These are phyloP conservation scores for Penicillium arizonense DNA, from an alignment of 495 filamentous ascomycete species.

Conservation along the genomic window DNA sequence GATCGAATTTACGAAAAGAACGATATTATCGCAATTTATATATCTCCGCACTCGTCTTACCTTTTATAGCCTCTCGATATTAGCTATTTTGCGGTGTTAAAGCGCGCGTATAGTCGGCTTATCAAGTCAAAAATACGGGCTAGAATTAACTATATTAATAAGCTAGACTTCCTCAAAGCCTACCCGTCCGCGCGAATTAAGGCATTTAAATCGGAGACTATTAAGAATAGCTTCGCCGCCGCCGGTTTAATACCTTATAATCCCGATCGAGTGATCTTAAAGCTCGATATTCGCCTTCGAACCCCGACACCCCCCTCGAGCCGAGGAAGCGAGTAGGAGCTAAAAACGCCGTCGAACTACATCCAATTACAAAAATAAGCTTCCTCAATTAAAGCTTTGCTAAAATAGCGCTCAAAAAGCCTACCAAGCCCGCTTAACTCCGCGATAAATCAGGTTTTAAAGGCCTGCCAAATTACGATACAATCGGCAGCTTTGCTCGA, in stretches of 20 bases:
- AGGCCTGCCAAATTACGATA: no score
- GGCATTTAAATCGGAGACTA: constrained; percentile 2
- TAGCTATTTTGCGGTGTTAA: background rate
- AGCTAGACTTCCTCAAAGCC: constrained; percentile 2
- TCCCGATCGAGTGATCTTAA: constrained; percentile 1
- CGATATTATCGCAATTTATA: background rate
- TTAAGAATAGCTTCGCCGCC: background rate
- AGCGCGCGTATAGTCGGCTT: background rate
- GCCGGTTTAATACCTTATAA: constrained; percentile 7
- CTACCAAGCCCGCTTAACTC: background rate
- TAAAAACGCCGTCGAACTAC: background rate
- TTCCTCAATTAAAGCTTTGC: constrained; percentile 4
- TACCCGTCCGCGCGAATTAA: background rate
- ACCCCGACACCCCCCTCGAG: constrained; percentile 3
- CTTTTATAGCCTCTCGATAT: background rate
- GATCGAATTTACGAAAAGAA: background rate
- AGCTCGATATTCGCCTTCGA: constrained; percentile 8
- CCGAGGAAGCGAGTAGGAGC: background rate
- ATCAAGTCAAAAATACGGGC: background rate
- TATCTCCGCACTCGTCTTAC: background rate
- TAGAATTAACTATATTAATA: constrained; percentile 9
- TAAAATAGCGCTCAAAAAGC: background rate
- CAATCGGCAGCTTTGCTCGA: no score
- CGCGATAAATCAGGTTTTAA: constrained; percentile 1
- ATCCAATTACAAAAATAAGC: constrained; percentile 1